Conservation (phyloP, 2,329 filamentous ascomycete species). For the Penicillium occitanis region DNA sequence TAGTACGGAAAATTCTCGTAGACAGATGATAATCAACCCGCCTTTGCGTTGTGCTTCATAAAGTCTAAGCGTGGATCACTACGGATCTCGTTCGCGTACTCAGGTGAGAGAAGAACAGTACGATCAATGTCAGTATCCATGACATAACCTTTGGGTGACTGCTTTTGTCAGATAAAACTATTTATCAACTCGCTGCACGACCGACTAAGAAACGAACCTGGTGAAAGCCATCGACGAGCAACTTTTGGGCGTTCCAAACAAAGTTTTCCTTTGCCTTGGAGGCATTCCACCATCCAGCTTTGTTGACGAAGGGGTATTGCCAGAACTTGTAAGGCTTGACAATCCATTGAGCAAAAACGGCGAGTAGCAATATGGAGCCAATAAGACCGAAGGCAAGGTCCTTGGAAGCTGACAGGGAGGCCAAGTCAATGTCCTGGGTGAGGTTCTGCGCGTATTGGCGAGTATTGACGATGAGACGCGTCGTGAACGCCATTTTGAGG, state of each 20-base stretch:
- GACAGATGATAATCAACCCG: not conserved
- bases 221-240: conserved; percentile 15
- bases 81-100: conserved; percentile 20
- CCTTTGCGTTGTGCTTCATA: not conserved
- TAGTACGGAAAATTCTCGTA: not conserved
- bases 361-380: not conserved
- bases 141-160: conserved; percentile 19
- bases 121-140: conserved; percentile 16
- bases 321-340: not conserved
- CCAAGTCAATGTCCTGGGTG: not conserved
- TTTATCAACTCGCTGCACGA: not conserved
- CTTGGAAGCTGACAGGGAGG: not conserved
- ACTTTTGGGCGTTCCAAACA: not conserved
- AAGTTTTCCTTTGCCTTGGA: conserved; percentile 14
- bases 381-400: not conserved
- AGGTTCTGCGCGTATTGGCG: not conserved
- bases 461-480: not conserved
- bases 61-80: conserved; percentile 14
- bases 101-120: conserved; percentile 12
- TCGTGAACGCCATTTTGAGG: not conserved
- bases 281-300: not conserved
- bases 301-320: conserved; percentile 13
- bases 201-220: not conserved
- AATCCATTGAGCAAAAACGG: conserved; percentile 7
- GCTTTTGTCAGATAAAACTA: not conserved